Conservation (phyloP, 2,329 filamentous ascomycete genomes). For the Cadophora luteo-olivacea region DNA sequence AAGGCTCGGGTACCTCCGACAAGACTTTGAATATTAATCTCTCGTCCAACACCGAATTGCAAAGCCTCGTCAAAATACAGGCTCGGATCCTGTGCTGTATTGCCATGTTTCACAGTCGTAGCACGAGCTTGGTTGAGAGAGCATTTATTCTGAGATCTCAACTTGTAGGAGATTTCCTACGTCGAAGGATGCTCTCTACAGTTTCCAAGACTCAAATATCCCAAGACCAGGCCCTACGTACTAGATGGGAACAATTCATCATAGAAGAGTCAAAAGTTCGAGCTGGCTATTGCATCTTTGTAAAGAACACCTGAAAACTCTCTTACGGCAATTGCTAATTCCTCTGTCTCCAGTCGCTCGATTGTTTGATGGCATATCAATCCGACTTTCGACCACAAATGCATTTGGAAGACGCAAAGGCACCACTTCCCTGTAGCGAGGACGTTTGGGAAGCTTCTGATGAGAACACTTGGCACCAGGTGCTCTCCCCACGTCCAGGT, state of each 20-base stretch:
- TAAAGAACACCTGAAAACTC: neutral
- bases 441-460: conserved; percentile 5
- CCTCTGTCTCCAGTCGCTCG: neutral
- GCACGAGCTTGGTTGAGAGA: neutral
- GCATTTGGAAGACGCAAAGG: conserved; percentile 1
- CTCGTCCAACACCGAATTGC: neutral
- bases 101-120: neutral
- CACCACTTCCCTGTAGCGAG: neutral
- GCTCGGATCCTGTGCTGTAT: conserved; percentile 4
- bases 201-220: neutral
- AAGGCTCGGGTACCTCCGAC: neutral
- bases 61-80: neutral
- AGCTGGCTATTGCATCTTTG: neutral
- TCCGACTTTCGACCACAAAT: conserved; percentile 8
- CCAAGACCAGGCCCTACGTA: neutral
- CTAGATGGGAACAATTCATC: neutral
- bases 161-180: neutral
- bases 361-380: conserved; percentile 13
- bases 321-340: neutral
- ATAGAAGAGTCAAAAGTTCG: neutral
- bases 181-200: neutral
- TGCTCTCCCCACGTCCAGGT: neutral
- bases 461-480: neutral
- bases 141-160: neutral
- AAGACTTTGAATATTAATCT: neutral